A percentile compares a stretch with the other conserved stretches of the same genome.
Evolutionary conservation across 306 rosid species (phyloP).

Genomic region (Rosa lucieae): DNA sequence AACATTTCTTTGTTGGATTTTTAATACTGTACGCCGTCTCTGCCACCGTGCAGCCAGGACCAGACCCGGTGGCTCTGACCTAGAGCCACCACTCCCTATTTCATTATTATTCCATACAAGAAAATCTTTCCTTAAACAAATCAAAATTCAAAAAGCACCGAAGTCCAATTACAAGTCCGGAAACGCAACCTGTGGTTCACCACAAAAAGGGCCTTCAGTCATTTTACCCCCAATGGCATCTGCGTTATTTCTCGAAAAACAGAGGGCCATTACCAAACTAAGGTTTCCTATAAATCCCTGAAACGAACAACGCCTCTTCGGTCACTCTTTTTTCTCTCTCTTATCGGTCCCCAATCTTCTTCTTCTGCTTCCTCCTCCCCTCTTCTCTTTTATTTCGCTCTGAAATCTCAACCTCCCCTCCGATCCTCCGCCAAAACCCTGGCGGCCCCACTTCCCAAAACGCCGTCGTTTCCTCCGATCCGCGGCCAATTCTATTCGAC

Average conservation of each 20-base stretch:
- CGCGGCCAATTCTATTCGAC: background rate
- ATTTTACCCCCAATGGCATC: constrained; percentile 17
- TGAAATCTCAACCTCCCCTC: background rate
- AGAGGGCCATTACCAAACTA: constrained; percentile 4
- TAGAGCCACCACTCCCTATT: background rate
- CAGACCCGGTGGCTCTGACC: background rate
- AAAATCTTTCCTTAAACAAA: too few relatives aligned
- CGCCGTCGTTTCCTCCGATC: constrained; percentile 15
- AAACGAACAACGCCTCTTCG: constrained; percentile 23
- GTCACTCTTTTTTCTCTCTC: constrained; percentile 2
- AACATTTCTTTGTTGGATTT: background rate
- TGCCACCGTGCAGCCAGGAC: background rate
- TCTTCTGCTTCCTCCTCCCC: background rate
- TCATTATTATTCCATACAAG: too few relatives aligned
- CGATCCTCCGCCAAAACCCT: background rate
- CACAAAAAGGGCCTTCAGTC: background rate
- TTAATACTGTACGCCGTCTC: background rate
- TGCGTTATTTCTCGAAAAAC: background rate
- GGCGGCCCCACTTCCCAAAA: constrained; percentile 6
- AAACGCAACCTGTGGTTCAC: background rate
- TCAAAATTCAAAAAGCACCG: background rate
- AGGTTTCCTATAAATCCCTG: constrained; percentile 11
- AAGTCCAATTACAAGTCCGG: background rate
- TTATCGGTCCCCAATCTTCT: constrained; percentile 1
- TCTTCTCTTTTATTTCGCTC: background rate